Evolutionary conservation across 2,329 filamentous ascomycete genomes (phyloP).

Genomic region (Immersiporthe knoxdaviesiana): DNA sequence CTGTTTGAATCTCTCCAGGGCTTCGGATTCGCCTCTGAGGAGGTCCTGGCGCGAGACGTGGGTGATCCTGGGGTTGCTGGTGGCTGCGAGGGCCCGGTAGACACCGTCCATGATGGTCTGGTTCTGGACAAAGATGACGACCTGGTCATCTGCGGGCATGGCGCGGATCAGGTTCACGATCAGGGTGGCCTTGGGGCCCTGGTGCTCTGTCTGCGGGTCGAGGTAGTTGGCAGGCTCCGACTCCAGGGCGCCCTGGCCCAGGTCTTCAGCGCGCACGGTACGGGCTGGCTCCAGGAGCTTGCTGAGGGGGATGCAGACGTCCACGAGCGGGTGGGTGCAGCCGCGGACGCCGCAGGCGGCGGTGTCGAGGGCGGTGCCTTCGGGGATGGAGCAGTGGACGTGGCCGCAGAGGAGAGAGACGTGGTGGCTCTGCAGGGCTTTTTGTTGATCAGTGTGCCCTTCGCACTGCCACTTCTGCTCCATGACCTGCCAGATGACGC

Average conservation of each 20-base stretch:
- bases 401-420: constrained; percentile 26
- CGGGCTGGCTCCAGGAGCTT: constrained; percentile 17
- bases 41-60: constrained; percentile 25
- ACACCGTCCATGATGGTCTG: constrained; percentile 37
- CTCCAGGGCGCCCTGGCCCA: constrained; percentile 14
- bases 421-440: constrained; percentile 9
- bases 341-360: constrained; percentile 16
- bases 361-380: neutral
- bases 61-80: constrained; percentile 13
- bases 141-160: constrained; percentile 34
- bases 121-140: constrained; percentile 46
- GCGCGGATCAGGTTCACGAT: constrained; percentile 34
- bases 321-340: constrained; percentile 17
- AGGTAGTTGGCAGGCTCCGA: constrained; percentile 15
- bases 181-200: constrained; percentile 31
- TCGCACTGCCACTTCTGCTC: constrained; percentile 13
- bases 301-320: constrained; percentile 25
- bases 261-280: constrained; percentile 1
- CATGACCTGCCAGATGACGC: constrained; percentile 17
- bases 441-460: neutral
- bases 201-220: constrained; percentile 12
- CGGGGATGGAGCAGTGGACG: constrained; percentile 16
- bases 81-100: constrained; percentile 26
- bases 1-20: constrained; percentile 37
- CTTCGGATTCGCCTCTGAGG: constrained; percentile 4